Base-by-base conservation (phyloP, 176 grass and related monocot species). In the Musa troglodytarum region DNA sequence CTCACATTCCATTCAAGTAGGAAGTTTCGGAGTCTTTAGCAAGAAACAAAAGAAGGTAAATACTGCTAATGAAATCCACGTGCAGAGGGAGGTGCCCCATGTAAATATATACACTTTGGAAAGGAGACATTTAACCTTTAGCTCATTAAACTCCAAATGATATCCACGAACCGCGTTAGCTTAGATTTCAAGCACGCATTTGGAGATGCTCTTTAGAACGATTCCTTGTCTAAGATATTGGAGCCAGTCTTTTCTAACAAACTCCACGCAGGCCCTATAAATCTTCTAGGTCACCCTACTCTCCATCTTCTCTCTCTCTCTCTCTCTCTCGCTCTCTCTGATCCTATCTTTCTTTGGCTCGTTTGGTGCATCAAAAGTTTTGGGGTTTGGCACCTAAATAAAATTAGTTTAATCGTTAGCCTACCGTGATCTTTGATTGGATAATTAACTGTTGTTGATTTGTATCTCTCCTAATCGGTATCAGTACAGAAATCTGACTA, bases 111-210 rank as follows among this genome's bases (percentile, higher is more conserved):
- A 65, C 8, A 22, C 34, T 52, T 70, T 52, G 68, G 43, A 71
- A 71, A 71, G 68, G 50, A 50, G 68, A 16, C 17, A 52, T 71
- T 71, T 71, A 71, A 11, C 68, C 43, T 71, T 71, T 71, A 71
- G 68, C 20, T 52, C 68, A 71, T 52, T 52, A 22, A 51, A 1
- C 68, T 12, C 0, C 15, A 72, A 23, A 72, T 72, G 2, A 25
- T 73, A 54, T 73, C 71, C 52, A 73, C 52, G 23, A 25, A 54
- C 20, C 52, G 55, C 54, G 71, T 73, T 73, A 73, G 71, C 71
- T 73, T 73, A 73, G 71, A 73, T 73, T 73, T 73, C 71, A 73
- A 73, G 71, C 71, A 54, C 52, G n/a, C 50, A 28, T 53, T 73
- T 54, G 52, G 71, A 73, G 71, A 54, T 73, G 71, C 71, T 54